Conservation (phyloP, 495 filamentous ascomycete species). For the Aspergillus indologenus region DNA sequence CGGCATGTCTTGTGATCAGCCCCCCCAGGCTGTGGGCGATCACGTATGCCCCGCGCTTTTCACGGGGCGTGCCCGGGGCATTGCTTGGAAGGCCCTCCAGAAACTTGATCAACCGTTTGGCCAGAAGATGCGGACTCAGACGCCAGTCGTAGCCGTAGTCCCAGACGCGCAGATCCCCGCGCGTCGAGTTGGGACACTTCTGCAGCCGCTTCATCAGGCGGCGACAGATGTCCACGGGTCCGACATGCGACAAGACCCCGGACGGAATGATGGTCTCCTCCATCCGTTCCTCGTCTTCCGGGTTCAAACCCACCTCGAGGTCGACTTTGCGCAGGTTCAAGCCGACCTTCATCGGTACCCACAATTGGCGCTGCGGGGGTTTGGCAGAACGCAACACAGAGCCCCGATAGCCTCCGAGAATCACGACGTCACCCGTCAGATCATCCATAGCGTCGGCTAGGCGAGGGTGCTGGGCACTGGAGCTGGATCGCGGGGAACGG, state of each 20-base stretch:
- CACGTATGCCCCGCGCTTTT: constrained; percentile 68
- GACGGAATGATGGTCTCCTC: constrained; percentile 74
- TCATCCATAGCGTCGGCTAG: constrained; percentile 65
- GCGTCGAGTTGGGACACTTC: constrained; percentile 66
- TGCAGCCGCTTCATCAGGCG: constrained; percentile 75
- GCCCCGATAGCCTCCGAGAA: constrained; percentile 89
- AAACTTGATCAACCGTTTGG: constrained; percentile 63
- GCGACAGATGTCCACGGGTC: constrained; percentile 85
- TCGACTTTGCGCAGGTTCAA: constrained; percentile 90
- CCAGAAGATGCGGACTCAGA: constrained; percentile 76
- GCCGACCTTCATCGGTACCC: constrained; percentile 93
- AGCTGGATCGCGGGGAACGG: constrained; percentile 30
- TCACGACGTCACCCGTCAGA: constrained; percentile 79
- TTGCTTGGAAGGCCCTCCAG: constrained; percentile 77
- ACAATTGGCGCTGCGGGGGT: constrained; percentile 76
- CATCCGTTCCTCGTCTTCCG: constrained; percentile 84
- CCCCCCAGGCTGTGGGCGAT: constrained; percentile 90
- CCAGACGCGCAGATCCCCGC: constrained; percentile 71
- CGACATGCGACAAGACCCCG: constrained; percentile 86
- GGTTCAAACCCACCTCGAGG: constrained; percentile 78
- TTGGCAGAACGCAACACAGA: constrained; percentile 84
- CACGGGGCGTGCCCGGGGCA: constrained; percentile 39
- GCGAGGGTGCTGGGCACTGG: constrained; percentile 36
- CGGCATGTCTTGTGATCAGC: constrained; percentile 82
- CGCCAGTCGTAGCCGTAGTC: constrained; percentile 98